These are phyloP conservation scores for Pseudozyma sp. DNA, from an alignment of 1,284 basidiomycete species.

Conservation along the genomic window DNA sequence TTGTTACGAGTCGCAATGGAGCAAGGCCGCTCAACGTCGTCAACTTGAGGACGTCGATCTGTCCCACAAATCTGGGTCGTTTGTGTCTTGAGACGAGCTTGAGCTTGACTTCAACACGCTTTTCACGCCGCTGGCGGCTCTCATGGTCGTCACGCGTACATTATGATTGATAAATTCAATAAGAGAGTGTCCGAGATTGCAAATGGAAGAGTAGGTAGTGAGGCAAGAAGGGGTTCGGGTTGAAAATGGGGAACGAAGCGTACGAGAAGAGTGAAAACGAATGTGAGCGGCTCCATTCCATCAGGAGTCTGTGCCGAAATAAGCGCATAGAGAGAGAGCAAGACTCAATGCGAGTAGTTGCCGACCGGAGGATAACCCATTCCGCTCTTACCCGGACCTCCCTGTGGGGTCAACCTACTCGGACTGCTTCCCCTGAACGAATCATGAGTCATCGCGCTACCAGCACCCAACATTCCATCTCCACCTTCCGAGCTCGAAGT, in stretches of 20 bases:
- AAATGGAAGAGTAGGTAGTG: neutral
- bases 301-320: neutral
- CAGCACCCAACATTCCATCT: conserved; percentile 44
- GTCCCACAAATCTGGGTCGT: no score
- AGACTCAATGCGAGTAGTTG: conserved; percentile 31
- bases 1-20: no score
- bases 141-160: no score
- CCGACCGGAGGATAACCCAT: conserved; percentile 47
- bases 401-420: conserved; percentile 14
- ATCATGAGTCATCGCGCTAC: conserved; percentile 50
- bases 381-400: conserved; percentile 15
- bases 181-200: conserved; percentile 20
- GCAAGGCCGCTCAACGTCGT: no score
- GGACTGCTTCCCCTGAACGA: conserved; percentile 38
- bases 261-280: conserved; percentile 3
- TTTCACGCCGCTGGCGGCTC: no score
- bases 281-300: neutral
- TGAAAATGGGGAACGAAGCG: neutral
- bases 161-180: neutral
- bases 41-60: no score
- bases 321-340: neutral
- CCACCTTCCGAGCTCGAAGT: conserved; percentile 25
- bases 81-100: no score
- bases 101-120: no score
- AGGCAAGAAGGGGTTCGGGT: neutral